Base-by-base conservation (phyloP, 2,329 filamentous ascomycete genomes). In the Xylariales sp. region DNA sequence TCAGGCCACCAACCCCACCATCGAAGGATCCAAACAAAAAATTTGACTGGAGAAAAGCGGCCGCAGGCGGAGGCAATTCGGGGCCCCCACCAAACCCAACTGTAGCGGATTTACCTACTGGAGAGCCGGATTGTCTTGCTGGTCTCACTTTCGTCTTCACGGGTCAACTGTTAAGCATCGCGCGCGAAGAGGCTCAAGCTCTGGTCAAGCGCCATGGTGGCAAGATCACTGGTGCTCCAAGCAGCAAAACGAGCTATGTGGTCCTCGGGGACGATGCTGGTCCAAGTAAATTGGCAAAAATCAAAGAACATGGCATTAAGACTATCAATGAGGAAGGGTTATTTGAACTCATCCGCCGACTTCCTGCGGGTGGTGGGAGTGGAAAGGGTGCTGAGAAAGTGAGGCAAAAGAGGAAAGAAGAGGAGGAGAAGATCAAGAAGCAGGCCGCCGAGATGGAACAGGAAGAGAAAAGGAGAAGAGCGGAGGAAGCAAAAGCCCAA, bases 131-230 rank as follows among this genome's bases (percentile, higher is more conserved):
- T 74, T 99, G 96, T 77, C 86, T 99, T 64, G 90, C 90, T 62
- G 96, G 97, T 0, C 84, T 98, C 63, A 92, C 89, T 0, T 99
- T 99, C 76, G 96, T 99, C 34, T 99, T 99, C 75, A 99, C 97
- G 0, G 96, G 96, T 30, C 86, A 97, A 30, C 83, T 98, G 46
- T 87, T 92, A 68, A 90, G 88, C 0, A 87, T 98, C 64, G 90
- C 92, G 52, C 90, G 96, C 68, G 94, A 97, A 5, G 94, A 97
- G 74, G 95, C 89, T 1, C 91, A 94, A 72, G 90, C 87, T 50
- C 83, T 99, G 18, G 93, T 98, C 64, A 99, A 99, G 79, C 89
- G 91, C 69, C 97, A 97, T 78, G 97, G 96, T 49, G 96, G 96
- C 61, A 98, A 97, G 80, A 90, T 97, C 30, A 97, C 91, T 9